Percentiles rank a stretch among this genome's conserved stretches.
Evolutionary conservation across 495 filamentous ascomycete genomes (phyloP).

Genomic region (Neurospora tetrasperma): DNA sequence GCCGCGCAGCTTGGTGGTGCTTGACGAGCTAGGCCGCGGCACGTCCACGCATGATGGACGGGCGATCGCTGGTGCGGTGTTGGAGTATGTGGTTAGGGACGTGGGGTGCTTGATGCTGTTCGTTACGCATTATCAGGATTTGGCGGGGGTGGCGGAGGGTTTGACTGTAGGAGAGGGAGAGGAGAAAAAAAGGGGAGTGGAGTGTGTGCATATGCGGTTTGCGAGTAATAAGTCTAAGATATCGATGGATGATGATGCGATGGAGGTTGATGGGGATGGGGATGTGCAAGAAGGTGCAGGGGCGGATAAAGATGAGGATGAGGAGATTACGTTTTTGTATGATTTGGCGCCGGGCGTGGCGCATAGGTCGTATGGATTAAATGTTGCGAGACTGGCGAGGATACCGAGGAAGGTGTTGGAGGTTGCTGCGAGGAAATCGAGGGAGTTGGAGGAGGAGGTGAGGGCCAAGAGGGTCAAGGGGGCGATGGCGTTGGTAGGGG

Average conservation of each 20-base stretch:
- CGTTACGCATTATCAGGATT: constrained; percentile 92
- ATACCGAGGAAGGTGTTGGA: constrained; percentile 68
- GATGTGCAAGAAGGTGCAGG: constrained; percentile 10
- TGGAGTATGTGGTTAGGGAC: constrained; percentile 71
- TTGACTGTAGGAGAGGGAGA: background rate
- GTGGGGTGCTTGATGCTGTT: constrained; percentile 73
- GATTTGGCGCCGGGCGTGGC: constrained; percentile 80
- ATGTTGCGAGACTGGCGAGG: constrained; percentile 81
- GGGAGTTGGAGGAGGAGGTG: constrained; percentile 67
- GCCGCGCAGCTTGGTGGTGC: constrained; percentile 67
- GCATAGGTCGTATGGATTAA: constrained; percentile 86
- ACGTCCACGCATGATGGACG: constrained; percentile 93
- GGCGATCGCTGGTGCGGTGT: constrained; percentile 87
- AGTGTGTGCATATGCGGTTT: constrained; percentile 81
- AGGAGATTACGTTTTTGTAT: constrained; percentile 72
- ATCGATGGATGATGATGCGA: constrained; percentile 11
- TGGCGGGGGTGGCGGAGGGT: constrained; percentile 58
- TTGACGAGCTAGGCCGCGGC: constrained; percentile 92
- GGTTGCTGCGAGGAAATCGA: constrained; percentile 66
- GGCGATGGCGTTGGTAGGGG: constrained; percentile 35
- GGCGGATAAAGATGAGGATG: constrained; percentile 17
- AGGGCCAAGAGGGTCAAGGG: constrained; percentile 43
- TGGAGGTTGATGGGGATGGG: constrained; percentile 8
- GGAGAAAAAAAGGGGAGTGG: constrained; percentile 32
- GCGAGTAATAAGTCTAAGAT: constrained; percentile 14